These are phyloP conservation scores for Candida buenavistaensis DNA, from an alignment of 1,139 yeast genomes.

Conservation along the genomic window DNA sequence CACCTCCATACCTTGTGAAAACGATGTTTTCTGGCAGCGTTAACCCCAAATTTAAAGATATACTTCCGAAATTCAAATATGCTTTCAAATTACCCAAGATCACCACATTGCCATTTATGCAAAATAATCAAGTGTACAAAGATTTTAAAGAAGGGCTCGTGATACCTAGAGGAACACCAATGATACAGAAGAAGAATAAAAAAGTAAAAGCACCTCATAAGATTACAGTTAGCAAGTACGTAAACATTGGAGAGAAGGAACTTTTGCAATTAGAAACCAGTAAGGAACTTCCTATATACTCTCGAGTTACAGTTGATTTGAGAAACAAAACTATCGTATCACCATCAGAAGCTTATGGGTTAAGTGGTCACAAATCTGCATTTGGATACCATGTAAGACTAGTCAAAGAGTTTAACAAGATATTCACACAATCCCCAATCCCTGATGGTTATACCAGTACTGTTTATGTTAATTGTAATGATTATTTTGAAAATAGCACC, in stretches of 20 bases:
- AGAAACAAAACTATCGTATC: conserved; percentile 64
- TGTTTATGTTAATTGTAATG: conserved; percentile 66
- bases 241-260: conserved; percentile 67
- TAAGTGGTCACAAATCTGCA: conserved; percentile 55
- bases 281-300: conserved; percentile 72
- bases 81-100: conserved; percentile 74
- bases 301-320: conserved; percentile 78
- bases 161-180: conserved; percentile 52
- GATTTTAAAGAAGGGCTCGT: conserved; percentile 69
- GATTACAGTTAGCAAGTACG: conserved; percentile 53
- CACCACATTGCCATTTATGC: conserved; percentile 74
- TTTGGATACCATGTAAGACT: conserved; percentile 79
- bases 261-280: conserved; percentile 54
- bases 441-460: conserved; percentile 73
- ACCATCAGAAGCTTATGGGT: conserved; percentile 70
- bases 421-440: conserved; percentile 70
- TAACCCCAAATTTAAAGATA: conserved; percentile 19
- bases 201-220: conserved; percentile 49
- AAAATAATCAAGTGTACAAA: conserved; percentile 37
- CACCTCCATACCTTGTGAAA: conserved; percentile 80
- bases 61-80: conserved; percentile 50
- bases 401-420: conserved; percentile 45
- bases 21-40: conserved; percentile 48
- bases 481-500: conserved; percentile 36
- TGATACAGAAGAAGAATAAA: conserved; percentile 36